Evolutionary conservation across 306 rosid genomes (phyloP).

Genomic region (Cyclanthera cordifolia): DNA sequence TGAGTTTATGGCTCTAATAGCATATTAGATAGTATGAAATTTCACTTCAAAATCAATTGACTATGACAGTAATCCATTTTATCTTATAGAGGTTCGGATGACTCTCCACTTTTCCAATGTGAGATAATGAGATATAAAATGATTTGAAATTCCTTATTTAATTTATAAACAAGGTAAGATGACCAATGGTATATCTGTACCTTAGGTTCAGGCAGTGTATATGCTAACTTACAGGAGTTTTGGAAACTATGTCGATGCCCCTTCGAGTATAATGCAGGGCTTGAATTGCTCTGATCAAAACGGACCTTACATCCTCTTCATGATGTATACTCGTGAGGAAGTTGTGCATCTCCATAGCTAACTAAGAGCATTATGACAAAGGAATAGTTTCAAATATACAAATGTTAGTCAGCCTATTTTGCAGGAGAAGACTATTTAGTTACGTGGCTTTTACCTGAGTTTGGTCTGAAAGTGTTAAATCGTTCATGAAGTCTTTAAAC

Average conservation of each 20-base stretch:
- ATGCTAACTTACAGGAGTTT: constrained; percentile 45
- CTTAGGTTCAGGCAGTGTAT: constrained; percentile 13
- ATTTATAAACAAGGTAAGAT: background rate
- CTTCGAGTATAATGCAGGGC: constrained; percentile 51
- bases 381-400: background rate
- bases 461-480: constrained; percentile 36
- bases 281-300: constrained; percentile 55
- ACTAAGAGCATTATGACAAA: constrained; percentile 20
- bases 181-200: background rate
- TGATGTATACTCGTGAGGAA: constrained; percentile 64
- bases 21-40: too few relatives aligned
- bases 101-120: too few relatives aligned
- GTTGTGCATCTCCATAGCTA: constrained; percentile 61
- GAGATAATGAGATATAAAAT: too few relatives aligned
- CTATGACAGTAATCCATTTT: too few relatives aligned
- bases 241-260: constrained; percentile 60
- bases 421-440: background rate
- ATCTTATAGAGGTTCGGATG: too few relatives aligned
- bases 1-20: too few relatives aligned
- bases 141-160: background rate
- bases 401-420: background rate
- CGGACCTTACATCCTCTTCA: constrained; percentile 63
- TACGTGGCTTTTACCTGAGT: constrained; percentile 37
- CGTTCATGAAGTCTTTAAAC: constrained; percentile 73
- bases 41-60: too few relatives aligned